Evolutionary conservation across 345 rosid genomes (phyloP), one percentile per base, ranked within the genome.

Genomic region (Euphorbia tirucalli): DNA sequence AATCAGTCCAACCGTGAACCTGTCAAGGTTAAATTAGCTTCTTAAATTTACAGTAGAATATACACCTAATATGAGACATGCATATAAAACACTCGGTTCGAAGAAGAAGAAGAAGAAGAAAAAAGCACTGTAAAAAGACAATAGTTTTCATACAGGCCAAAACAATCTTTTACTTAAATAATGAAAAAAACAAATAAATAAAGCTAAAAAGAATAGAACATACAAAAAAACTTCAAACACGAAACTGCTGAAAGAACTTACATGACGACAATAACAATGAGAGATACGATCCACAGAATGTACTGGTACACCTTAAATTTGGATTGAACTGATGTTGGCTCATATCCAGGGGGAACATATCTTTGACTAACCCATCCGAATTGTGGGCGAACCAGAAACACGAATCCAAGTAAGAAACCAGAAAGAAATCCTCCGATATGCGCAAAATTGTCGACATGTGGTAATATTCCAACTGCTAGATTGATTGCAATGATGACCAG

Each of bases 391-490:
- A 94, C 87, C 48, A 94, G 72, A 70, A 94, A 83, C 71, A 94
- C 91, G 71, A 94, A 90, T 22, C 98, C 97, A 39, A 94, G 90
- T 41, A 94, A 79, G 76, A 94, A 94, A 39, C 98, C 98, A 0
- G 98, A 73, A 60, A 77, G 79, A 83, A 94, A 92, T 28, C 98
- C 98, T 76, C 98, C 98, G 21, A 94, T 89, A 46, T 94, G 98
- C 73, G 98, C 97, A 81, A 94, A 94, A 81, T 94, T 94, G 85
- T 94, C 98, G 18, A 94, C 96, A 37, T 93, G 96, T 0, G 98
- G 98, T 66, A 94, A 89, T 66, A 90, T 88, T 73, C 98, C 98
- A 6, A 92, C 86, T 19, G 91, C 98, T 83, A 94, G 84, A 80
- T 94, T 94, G 57, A 94, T 73, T 41, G 79, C 84, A 44, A 92